Evolutionary conservation across 2,329 filamentous ascomycete species (phyloP).

Genomic region (Aaosphaeria pasadenensis): DNA sequence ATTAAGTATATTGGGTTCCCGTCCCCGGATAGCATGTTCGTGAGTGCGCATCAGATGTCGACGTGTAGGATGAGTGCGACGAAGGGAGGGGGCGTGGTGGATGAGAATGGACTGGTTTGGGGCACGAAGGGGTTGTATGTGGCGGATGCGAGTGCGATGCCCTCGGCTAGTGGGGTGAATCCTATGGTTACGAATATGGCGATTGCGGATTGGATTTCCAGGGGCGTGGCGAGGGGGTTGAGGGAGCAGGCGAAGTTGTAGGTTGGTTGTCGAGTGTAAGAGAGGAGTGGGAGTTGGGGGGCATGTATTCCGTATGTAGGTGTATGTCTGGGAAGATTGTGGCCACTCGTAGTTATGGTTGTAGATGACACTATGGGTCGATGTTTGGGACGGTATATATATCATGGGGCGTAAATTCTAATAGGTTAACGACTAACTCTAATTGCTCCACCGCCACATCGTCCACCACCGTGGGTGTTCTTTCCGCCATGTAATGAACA

Average conservation of each 20-base stretch:
- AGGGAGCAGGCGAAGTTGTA: neutral
- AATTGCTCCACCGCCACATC: no score
- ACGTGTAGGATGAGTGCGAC: slow-evolving; percentile 66
- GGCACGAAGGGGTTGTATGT: slow-evolving; percentile 64
- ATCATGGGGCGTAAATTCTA: no score
- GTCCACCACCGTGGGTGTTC: no score
- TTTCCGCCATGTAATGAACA: no score
- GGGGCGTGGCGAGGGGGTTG: slow-evolving; percentile 24
- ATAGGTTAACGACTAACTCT: no score
- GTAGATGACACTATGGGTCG: no score
- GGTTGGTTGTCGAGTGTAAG: neutral
- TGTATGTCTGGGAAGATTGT: no score
- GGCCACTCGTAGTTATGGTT: no score
- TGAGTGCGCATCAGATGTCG: slow-evolving; percentile 80
- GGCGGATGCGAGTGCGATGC: slow-evolving; percentile 73
- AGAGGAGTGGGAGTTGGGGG: no score
- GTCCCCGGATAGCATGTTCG: slow-evolving; percentile 52
- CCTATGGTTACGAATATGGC: slow-evolving; percentile 77
- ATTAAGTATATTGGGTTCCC: slow-evolving; percentile 51
- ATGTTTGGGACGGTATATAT: no score
- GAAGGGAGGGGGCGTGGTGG: slow-evolving; percentile 43
- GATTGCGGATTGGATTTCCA: slow-evolving; percentile 36
- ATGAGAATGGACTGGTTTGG: slow-evolving; percentile 55
- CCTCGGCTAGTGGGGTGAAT: slow-evolving; percentile 74
- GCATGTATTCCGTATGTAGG: no score